A percentile compares a stretch with the other conserved stretches of the same genome.
Conservation (phyloP, 495 filamentous ascomycete species). For the Aspergillus incahuasiensis region DNA sequence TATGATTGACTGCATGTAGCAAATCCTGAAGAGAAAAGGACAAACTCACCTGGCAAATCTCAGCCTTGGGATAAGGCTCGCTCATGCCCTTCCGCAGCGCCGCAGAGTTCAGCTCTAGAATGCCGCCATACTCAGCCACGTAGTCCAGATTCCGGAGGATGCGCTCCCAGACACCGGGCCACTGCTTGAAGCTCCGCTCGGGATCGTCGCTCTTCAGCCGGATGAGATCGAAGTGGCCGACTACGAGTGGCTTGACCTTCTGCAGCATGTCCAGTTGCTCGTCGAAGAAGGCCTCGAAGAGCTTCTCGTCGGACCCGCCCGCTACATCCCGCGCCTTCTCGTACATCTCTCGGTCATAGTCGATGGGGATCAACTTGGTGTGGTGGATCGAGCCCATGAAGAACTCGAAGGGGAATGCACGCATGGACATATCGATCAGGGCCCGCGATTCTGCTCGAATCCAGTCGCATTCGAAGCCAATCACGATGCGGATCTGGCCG, state of each 20-base stretch:
- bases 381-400: constrained; percentile 93
- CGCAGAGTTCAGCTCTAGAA: constrained; percentile 84
- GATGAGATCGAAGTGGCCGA: constrained; percentile 94
- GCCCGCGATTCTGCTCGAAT: constrained; percentile 62
- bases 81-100: constrained; percentile 82
- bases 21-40: background rate
- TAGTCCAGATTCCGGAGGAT: constrained; percentile 69
- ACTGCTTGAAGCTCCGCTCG: constrained; percentile 49
- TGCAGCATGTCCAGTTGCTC: constrained; percentile 75
- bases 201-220: constrained; percentile 69
- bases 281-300: constrained; percentile 84
- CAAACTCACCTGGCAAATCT: constrained; percentile 67
- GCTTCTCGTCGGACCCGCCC: constrained; percentile 61
- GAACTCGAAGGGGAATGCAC: constrained; percentile 66
- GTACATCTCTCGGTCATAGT: constrained; percentile 71
- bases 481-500: constrained; percentile 67
- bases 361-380: constrained; percentile 78
- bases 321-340: constrained; percentile 51
- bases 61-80: constrained; percentile 80
- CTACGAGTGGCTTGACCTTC: constrained; percentile 67
- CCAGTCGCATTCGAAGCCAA: constrained; percentile 93
- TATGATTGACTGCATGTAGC: background rate
- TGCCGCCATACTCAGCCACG: constrained; percentile 66
- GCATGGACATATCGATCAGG: constrained; percentile 55
- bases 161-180: constrained; percentile 64